Base-by-base conservation (phyloP, 129 eudicot species). In the Helianthus annuus region DNA sequence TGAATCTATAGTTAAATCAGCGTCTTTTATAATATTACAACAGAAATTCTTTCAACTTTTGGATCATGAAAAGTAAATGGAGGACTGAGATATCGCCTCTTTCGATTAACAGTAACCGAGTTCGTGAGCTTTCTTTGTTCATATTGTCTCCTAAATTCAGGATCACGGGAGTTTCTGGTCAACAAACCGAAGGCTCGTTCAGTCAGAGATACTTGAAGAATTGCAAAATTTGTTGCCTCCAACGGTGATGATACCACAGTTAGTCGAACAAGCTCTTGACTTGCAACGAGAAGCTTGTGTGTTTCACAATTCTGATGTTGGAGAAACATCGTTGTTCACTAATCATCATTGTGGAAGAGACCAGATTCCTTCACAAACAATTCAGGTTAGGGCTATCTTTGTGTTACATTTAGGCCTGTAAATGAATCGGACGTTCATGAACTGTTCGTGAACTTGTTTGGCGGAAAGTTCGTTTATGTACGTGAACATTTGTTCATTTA, bases 261-360 rank as follows among this genome's bases (percentile, higher is more conserved):
- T 93, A 67, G 84, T 93, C 52, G 97, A 93, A 77, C 96, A 87
- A 79, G 98, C 96, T 67, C 87, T 93, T 64, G 87, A 84, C 67
- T 74, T 89, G 76, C 98, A 93, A 80, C 89, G 73, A 14, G 90
- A 80, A 51, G 84, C 87, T 57, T 93, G 98, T 59, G 68, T 84
- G 82, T 89, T 78, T 84, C 98, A 93, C 75, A 93, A 93, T 79
- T 84, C 96, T 69, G 77, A 76, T 42, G 86, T 51, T 68, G 82
- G 78, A 42, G 90, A 87, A 66, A 85, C 90, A 57, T 89, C 98
- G 13, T 70, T 93, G 79, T 87, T 81, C 58, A 40, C 89, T 38
- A 92, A 93, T 68, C 98, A 93, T 82, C 90, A 80, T 57, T 93
- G 98, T 79, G 97, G 97, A 77, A 79, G 79, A 76, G 91, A 82